Conservation (phyloP, 257 asterid genomes). For the Mitragyna speciosa region DNA sequence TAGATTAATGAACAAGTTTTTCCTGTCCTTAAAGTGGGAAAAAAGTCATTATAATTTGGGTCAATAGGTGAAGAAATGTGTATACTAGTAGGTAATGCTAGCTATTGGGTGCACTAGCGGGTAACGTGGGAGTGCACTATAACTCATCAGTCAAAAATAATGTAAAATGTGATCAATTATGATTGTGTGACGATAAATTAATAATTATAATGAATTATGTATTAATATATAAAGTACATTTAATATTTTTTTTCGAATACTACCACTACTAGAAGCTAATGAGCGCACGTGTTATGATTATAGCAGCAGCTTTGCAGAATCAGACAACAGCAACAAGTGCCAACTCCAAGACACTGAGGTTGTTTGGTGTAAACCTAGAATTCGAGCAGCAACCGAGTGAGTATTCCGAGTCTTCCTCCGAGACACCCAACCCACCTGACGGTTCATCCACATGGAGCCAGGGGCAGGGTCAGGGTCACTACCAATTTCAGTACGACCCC, state of each 20-base stretch:
- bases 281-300: conserved; percentile 13
- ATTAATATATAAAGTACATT: no score
- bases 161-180: no score
- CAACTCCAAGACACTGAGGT: conserved; percentile 65
- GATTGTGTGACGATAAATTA: no score
- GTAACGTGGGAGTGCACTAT: no score
- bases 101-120: no score
- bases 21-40: neutral
- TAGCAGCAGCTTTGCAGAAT: conserved; percentile 32
- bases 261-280: neutral
- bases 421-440: conserved; percentile 35
- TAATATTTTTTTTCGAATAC: no score
- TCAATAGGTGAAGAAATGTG: neutral
- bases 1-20: neutral
- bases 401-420: conserved; percentile 29
- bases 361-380: conserved; percentile 86
- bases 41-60: neutral
- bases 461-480: conserved; percentile 24
- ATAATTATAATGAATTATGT: no score
- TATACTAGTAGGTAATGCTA: no score
- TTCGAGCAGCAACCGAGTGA: conserved; percentile 50
- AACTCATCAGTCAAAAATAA: no score
- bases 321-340: conserved; percentile 42
- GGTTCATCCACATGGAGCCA: conserved; percentile 55
- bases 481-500: conserved; percentile 36